Conservation (phyloP, 345 rosid genomes). For the Brassica juncea region DNA sequence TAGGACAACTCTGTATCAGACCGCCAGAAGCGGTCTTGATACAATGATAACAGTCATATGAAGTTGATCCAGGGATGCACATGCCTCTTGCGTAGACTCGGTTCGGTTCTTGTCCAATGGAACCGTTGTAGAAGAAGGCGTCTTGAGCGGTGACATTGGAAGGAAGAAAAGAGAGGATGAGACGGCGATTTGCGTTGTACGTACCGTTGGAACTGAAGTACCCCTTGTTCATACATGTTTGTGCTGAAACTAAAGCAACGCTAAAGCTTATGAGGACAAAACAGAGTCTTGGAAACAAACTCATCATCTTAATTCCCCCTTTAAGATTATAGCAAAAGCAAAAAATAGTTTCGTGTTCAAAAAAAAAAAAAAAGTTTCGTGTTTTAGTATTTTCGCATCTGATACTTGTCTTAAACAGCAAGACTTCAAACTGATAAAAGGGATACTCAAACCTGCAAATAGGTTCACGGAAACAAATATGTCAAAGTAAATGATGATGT, state of each 20-base stretch:
- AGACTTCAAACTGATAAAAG: no score
- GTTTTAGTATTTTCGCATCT: no score
- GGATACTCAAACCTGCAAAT: no score
- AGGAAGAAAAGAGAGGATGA: no score
- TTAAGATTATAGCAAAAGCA: background rate
- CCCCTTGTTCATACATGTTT: constrained; percentile 7
- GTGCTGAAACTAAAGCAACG: constrained; percentile 5
- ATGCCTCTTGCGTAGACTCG: constrained; percentile 34
- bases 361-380: no score
- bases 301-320: constrained; percentile 3
- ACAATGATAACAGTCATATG: constrained; percentile 21
- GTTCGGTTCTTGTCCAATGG: constrained; percentile 27
- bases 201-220: constrained; percentile 23
- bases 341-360: background rate
- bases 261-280: background rate
- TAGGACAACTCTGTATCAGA: background rate
- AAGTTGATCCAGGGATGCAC: constrained; percentile 37
- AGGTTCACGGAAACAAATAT: no score
- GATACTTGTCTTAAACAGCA: no score
- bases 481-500: no score
- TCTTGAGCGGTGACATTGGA: background rate
- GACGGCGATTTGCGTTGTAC: background rate
- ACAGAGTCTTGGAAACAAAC: no score
- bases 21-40: background rate
- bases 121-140: constrained; percentile 25